phyloP scores from a whole-genome alignment of 768 basidiomycete genomes.

The Naganishia randhawae region DNA sequence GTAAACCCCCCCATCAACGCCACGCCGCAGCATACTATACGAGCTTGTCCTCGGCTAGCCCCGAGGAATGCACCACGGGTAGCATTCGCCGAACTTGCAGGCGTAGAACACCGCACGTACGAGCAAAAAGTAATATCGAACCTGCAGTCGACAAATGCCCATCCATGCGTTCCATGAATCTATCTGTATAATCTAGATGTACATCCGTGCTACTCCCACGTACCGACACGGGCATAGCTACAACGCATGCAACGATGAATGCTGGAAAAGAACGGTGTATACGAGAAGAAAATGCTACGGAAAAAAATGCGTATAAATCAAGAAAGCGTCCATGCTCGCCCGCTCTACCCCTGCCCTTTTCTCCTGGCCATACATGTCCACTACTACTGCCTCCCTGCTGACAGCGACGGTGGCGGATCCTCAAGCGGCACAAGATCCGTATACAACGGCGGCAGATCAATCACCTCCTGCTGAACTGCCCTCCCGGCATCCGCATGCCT shows the following conservation, averaged over 20 bases:
- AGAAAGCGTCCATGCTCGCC: not conserved
- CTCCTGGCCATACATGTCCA: not conserved
- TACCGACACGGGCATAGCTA: too few species aligned
- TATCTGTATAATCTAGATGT: too few species aligned
- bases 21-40: not conserved
- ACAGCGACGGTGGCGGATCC: not conserved
- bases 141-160: too few species aligned
- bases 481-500: conserved; percentile 30
- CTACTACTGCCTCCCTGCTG: not conserved
- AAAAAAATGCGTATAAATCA: not conserved
- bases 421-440: conserved; percentile 26
- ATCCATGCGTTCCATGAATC: too few species aligned
- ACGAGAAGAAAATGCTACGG: not conserved
- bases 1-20: too few species aligned
- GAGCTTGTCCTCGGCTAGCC: conserved; percentile 6
- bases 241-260: too few species aligned
- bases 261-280: too few species aligned
- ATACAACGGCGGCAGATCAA: conserved; percentile 32
- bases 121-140: not conserved
- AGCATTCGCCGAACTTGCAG: not conserved
- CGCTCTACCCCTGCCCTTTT: not conserved
- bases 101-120: not conserved
- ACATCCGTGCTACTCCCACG: too few species aligned
- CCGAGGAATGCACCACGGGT: too few species aligned
- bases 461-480: conserved; percentile 27